phyloP scores from a whole-genome alignment of 2,329 filamentous ascomycete genomes.

The Colletotrichum neosansevieriae region DNA sequence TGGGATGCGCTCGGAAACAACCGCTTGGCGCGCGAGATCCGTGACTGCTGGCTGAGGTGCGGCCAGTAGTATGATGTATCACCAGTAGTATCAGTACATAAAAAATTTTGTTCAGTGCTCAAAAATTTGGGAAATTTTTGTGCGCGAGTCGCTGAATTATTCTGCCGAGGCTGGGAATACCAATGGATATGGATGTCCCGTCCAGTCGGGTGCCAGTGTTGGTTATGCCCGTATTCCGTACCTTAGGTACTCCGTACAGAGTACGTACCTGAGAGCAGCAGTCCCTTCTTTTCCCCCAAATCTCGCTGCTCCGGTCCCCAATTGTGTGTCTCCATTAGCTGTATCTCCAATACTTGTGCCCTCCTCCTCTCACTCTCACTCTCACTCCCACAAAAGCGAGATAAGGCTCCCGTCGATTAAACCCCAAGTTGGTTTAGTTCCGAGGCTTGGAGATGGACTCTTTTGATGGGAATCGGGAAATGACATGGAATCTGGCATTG shows the following conservation, averaged over 20 bases:
- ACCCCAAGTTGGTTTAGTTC: constrained; percentile 8
- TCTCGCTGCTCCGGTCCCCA: not conserved
- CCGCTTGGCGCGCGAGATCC: constrained; percentile 39
- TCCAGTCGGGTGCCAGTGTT: not conserved
- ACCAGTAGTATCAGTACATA: not conserved
- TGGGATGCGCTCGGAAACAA: constrained; percentile 38
- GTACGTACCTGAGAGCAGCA: not conserved
- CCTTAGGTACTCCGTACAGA: not conserved
- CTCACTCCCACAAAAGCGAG: constrained; percentile 18
- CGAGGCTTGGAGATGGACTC: not conserved
- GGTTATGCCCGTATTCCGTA: constrained; percentile 5
- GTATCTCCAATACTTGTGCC: not conserved
- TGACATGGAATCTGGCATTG: constrained; percentile 22
- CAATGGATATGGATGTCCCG: too few species aligned
- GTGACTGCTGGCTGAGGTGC: constrained; percentile 20
- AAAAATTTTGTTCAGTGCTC: constrained; percentile 1
- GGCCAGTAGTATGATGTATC: too few species aligned
- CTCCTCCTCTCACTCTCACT: not conserved
- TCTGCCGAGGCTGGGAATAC: constrained; percentile 23
- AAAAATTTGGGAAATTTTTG: not conserved
- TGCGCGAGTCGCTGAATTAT: constrained; percentile 20
- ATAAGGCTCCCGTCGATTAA: constrained; percentile 1
- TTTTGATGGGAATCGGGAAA: constrained; percentile 13
- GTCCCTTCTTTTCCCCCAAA: not conserved
- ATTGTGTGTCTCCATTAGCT: not conserved